Percentiles rank a stretch among this genome's conserved stretches.
These are phyloP conservation scores for Zostera marina DNA, from an alignment of 116 monocot species.

Conservation along the genomic window DNA sequence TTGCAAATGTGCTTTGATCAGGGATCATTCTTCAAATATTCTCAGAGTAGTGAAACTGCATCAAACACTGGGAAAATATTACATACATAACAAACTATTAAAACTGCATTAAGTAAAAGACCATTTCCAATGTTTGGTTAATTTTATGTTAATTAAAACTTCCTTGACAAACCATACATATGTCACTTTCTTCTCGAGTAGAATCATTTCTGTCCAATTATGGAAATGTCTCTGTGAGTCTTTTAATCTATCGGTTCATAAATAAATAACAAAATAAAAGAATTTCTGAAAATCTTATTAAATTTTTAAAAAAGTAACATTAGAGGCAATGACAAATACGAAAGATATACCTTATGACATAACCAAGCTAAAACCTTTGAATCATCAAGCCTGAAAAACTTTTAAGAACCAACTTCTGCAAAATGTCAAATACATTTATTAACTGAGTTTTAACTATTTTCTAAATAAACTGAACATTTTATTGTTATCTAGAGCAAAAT, in stretches of 20 bases:
- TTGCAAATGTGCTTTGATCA: constrained; percentile 51
- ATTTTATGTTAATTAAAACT: neutral
- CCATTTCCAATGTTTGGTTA: neutral
- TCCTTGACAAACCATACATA: constrained; percentile 34
- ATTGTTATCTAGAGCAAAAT: neutral
- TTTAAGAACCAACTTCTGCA: constrained; percentile 59
- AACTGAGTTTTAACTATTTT: neutral
- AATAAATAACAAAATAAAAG: no score
- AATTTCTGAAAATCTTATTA: neutral
- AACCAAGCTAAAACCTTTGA: constrained; percentile 60
- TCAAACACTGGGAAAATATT: constrained; percentile 43
- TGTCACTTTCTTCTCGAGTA: constrained; percentile 46
- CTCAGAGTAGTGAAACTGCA: constrained; percentile 45
- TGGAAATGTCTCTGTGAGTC: constrained; percentile 36
- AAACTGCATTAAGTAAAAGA: neutral
- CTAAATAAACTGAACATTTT: neutral
- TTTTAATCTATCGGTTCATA: constrained; percentile 28
- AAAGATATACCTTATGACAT: constrained; percentile 37
- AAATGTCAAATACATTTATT: neutral
- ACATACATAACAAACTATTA: neutral
- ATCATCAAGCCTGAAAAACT: constrained; percentile 56
- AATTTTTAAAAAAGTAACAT: neutral
- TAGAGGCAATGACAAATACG: neutral
- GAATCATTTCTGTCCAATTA: constrained; percentile 70
- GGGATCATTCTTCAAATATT: constrained; percentile 64